phyloP scores from a whole-genome alignment of 495 filamentous ascomycete species.

The Hamigera avellanea region DNA sequence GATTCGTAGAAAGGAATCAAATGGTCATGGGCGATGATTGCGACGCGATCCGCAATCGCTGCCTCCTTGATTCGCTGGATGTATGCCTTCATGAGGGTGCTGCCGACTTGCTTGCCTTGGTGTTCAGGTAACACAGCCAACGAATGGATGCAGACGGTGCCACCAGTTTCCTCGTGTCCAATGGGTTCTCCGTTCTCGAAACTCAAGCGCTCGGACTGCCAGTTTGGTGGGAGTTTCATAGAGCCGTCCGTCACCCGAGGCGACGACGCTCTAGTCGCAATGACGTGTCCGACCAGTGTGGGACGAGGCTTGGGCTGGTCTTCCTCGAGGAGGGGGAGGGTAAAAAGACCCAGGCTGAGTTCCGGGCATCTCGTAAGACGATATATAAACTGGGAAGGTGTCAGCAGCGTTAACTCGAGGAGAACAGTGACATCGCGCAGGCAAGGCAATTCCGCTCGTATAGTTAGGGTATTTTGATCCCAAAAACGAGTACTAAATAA shows the following conservation, averaged over 20 bases:
- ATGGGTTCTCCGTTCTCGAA: constrained; percentile 23
- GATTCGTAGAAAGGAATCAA: constrained; percentile 64
- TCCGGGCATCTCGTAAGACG: constrained; percentile 70
- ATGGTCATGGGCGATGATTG: constrained; percentile 65
- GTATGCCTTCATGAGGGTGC: constrained; percentile 63
- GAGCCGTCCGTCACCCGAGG: constrained; percentile 57
- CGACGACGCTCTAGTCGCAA: constrained; percentile 57
- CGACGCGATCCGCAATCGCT: constrained; percentile 57
- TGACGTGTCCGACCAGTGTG: constrained; percentile 68
- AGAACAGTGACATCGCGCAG: constrained; percentile 2
- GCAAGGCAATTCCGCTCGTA: too few species aligned
- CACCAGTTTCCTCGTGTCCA: constrained; percentile 59
- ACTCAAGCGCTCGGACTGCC: constrained; percentile 34
- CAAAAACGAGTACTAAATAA: too few species aligned
- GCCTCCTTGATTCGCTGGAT: constrained; percentile 57
- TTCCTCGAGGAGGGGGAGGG: constrained; percentile 33
- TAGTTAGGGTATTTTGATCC: too few species aligned
- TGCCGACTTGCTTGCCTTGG: constrained; percentile 65
- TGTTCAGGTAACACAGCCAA: constrained; percentile 67
- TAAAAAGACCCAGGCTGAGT: constrained; percentile 72
- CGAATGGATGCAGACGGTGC: constrained; percentile 72
- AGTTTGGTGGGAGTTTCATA: constrained; percentile 63
- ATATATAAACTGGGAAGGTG: constrained; percentile 55
- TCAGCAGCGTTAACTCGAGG: constrained; percentile 7
- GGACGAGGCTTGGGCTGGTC: constrained; percentile 32